Conservation (phyloP, 2,329 filamentous ascomycete species). For the Diaporthe sp. region DNA sequence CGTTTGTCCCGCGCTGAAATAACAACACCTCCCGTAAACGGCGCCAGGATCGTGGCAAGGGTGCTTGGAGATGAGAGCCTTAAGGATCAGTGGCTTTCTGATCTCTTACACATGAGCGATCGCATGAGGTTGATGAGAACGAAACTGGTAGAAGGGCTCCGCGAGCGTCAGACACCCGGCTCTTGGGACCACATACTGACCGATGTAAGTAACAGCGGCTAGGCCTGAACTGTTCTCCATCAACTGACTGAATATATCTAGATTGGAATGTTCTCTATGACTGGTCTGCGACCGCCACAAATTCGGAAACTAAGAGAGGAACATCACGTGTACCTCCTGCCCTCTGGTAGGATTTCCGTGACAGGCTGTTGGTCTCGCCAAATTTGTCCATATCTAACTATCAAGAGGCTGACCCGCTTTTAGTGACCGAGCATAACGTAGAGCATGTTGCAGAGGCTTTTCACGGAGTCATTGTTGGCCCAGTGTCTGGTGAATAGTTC, state of each 20-base stretch:
- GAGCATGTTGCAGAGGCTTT: neutral
- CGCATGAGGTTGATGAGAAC: neutral
- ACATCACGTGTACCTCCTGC: neutral
- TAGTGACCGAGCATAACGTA: neutral
- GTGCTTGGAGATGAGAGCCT: neutral
- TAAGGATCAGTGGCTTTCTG: neutral
- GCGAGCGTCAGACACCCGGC: neutral
- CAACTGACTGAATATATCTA: neutral
- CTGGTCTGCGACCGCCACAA: neutral
- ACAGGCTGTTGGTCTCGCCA: neutral
- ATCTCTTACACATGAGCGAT: neutral
- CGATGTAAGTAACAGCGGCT: neutral
- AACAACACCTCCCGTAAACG: neutral
- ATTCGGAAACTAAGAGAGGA: neutral
- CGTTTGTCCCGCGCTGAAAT: neutral
- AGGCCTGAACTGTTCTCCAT: fast-evolving
- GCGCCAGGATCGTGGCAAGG: neutral
- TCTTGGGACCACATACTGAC: neutral
- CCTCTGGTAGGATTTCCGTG: neutral
- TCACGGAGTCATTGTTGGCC: neutral
- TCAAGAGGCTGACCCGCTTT: neutral
- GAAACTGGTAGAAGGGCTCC: neutral
- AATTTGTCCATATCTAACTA: neutral
- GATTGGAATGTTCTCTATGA: neutral
- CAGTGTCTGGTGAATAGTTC: neutral